Conservation (phyloP, 805 yeast species). For the Isabelozyma heimii region DNA sequence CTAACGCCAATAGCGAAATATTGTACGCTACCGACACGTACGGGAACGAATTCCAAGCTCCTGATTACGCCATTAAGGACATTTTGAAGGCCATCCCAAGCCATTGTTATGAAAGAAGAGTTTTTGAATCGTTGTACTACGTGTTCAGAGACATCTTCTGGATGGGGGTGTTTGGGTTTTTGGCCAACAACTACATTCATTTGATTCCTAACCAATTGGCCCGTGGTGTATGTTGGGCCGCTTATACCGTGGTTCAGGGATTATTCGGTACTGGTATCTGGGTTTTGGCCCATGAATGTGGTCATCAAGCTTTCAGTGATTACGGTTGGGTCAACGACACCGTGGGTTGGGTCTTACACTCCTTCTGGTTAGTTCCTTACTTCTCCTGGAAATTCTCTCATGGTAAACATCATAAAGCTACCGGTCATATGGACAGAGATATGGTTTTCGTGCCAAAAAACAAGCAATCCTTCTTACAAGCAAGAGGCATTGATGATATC, state of each 20-base stretch:
- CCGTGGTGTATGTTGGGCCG: constrained; percentile 59
- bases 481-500: constrained; percentile 33
- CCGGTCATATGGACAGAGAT: constrained; percentile 79
- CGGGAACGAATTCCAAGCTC: constrained; percentile 69
- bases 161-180: constrained; percentile 47
- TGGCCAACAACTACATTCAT: constrained; percentile 56
- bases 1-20: constrained; percentile 18
- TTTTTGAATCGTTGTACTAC: constrained; percentile 54
- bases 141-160: constrained; percentile 64
- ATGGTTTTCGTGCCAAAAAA: constrained; percentile 82
- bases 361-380: constrained; percentile 76
- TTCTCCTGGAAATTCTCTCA: constrained; percentile 85
- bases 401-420: constrained; percentile 87
- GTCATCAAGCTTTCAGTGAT: constrained; percentile 82
- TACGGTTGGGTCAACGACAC: constrained; percentile 70
- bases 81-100: constrained; percentile 69
- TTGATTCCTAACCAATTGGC: constrained; percentile 37
- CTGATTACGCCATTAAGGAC: constrained; percentile 75
- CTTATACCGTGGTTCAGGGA: constrained; percentile 55
- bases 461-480: constrained; percentile 50
- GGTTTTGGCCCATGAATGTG: constrained; percentile 91
- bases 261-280: constrained; percentile 75
- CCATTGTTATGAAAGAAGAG: constrained; percentile 67
- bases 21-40: constrained; percentile 53
- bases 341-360: constrained; percentile 82